Base-by-base conservation (phyloP, 495 filamentous ascomycete species). In the Aspergillus affinis region DNA sequence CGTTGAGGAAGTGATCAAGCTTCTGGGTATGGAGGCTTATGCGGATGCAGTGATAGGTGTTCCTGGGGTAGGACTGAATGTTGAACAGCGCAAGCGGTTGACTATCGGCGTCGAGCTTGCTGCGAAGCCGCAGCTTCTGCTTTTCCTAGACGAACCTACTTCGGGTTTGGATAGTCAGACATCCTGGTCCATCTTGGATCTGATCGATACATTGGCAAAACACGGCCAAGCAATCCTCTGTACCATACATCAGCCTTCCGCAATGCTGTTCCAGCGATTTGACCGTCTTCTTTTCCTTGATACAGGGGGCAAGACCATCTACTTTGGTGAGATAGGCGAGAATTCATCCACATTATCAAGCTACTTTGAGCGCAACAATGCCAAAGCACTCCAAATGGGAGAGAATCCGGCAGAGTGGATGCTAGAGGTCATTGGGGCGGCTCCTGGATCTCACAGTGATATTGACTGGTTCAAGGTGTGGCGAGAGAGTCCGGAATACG, bases 231-330 rank as follows among this genome's bases (percentile, higher is more conserved):
- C 93, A 50, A 90, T 97, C 72, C 86, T 97, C 6, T 95, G 91
- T 74, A 97, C 93, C 9, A 97, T 98, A 60, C 94, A 98, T 75
- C 94, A 98, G 70, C 93, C 93, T 8, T 94, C 90, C 2, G 91
- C 92, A 30, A 91, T 96, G 80, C 83, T 98, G 48, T 97, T 98
- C 80, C 90, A 96, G 71, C 87, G 91, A 56, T 98, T 98, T 68
- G 93, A 98, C 68, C 86, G 90, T 29, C 79, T 98, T 21, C 73
- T 96, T n/a, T 93, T 96, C 78, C 81, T 97, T 51, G 87, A 87
- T 15, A 86, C 81, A 57, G 92, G 91, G 56, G 92, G 93, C 49
- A 86, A 79, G 65, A 91, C 91, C 2, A 90, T 96, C 47, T 96
- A 97, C 76, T 97, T 93, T 70, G 92, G 92, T 57, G 88, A 92